Evolutionary conservation across 1,139 yeast genomes (phyloP).

Genomic region (Maudiozyma humilis): DNA sequence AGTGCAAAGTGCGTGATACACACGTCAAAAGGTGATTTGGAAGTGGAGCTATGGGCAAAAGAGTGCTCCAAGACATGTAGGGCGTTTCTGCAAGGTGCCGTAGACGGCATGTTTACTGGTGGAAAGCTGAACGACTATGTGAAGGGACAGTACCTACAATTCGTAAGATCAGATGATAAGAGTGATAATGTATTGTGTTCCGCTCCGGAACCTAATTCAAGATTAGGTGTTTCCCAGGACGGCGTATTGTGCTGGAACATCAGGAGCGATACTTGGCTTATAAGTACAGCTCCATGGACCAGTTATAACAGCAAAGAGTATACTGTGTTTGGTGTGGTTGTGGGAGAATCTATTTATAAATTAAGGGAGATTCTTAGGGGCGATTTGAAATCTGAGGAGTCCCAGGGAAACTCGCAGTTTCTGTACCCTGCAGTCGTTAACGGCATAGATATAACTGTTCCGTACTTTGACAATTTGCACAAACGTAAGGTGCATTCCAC

Average conservation of each 20-base stretch:
- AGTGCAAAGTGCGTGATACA: conserved; percentile 49
- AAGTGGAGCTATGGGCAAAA: conserved; percentile 62
- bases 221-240: conserved; percentile 46
- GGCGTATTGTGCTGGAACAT: conserved; percentile 52
- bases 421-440: conserved; percentile 45
- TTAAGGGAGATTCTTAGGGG: conserved; percentile 45
- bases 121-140: conserved; percentile 38
- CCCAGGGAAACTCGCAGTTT: conserved; percentile 36
- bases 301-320: conserved; percentile 34
- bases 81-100: conserved; percentile 43
- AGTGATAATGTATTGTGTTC: conserved; percentile 13
- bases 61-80: conserved; percentile 51
- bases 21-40: conserved; percentile 56
- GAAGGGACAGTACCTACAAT: conserved; percentile 10
- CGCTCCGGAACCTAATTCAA: conserved; percentile 44
- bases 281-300: conserved; percentile 20
- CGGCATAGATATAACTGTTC: conserved; percentile 37
- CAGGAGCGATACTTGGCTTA: conserved; percentile 23
- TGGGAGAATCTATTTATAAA: conserved; percentile 51
- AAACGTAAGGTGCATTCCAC: too few species aligned
- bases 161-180: neutral
- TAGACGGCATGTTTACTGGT: conserved; percentile 38
- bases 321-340: conserved; percentile 56
- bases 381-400: conserved; percentile 39
- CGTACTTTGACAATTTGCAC: conserved; percentile 44